Percentiles rank a stretch among this genome's conserved stretches.
These are phyloP conservation scores for Ophiostoma piceae DNA, from an alignment of 2,329 filamentous ascomycete genomes.

Conservation along the genomic window DNA sequence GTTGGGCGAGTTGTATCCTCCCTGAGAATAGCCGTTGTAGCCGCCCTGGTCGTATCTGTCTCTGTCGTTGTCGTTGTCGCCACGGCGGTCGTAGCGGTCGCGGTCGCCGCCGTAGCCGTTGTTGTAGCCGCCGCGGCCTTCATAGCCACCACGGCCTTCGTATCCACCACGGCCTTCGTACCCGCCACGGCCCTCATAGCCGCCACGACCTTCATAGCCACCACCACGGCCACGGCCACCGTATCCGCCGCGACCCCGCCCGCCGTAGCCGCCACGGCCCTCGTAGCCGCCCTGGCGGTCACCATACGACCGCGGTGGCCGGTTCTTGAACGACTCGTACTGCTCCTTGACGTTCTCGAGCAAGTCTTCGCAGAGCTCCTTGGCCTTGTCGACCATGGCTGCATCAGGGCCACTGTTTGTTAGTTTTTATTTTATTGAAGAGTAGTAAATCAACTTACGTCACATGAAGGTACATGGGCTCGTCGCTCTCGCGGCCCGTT, in stretches of 20 bases:
- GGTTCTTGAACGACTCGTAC: constrained; percentile 85
- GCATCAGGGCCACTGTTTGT: constrained; percentile 71
- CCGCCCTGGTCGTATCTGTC: constrained; percentile 13
- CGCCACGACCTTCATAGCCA: constrained; percentile 36
- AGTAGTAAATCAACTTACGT: constrained; percentile 55
- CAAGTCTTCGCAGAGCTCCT: constrained; percentile 82
- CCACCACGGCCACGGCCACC: constrained; percentile 31
- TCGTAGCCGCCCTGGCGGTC: constrained; percentile 38
- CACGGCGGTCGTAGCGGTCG: constrained; percentile 33
- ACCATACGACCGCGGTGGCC: constrained; percentile 61
- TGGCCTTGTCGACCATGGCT: constrained; percentile 78
- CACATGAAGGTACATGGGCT: constrained; percentile 94
- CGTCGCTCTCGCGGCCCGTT: constrained; percentile 86
- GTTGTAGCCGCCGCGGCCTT: neutral
- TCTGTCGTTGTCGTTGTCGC: neutral
- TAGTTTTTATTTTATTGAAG: neutral
- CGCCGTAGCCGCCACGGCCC: constrained; percentile 38
- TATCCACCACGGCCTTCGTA: constrained; percentile 34
- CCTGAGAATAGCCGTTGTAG: constrained; percentile 27
- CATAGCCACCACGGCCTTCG: constrained; percentile 13
- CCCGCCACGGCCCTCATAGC: constrained; percentile 35
- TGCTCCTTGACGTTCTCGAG: constrained; percentile 80
- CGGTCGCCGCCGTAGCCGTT: constrained; percentile 25
- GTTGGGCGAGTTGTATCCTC: constrained; percentile 39
- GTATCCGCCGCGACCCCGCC: constrained; percentile 36